These are phyloP conservation scores for Backusella luteola DNA, from an alignment of 192 early-diverging fungal genomes.

Conservation along the genomic window DNA sequence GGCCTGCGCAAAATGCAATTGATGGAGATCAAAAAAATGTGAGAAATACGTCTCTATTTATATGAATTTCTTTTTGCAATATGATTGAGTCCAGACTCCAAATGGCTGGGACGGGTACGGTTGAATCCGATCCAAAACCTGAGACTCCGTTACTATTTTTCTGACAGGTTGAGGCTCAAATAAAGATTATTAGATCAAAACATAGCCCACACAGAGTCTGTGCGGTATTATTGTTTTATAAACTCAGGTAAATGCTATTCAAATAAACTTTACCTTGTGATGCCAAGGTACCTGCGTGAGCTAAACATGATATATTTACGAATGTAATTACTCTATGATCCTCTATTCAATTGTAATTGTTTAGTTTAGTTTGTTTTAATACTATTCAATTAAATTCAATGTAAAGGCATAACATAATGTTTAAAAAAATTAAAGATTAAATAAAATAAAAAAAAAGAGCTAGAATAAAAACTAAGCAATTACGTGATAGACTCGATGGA, in stretches of 20 bases:
- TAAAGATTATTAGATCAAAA: background rate
- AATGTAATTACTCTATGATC: background rate
- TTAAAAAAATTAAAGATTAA: too few relatives aligned
- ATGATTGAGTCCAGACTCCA: background rate
- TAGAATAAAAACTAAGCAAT: background rate
- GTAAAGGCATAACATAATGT: too few relatives aligned
- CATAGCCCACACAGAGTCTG: background rate
- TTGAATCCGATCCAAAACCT: background rate
- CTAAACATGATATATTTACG: background rate
- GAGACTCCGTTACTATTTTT: background rate
- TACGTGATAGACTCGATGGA: background rate
- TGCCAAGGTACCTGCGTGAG: background rate
- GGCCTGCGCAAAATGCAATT: background rate
- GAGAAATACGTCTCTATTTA: background rate
- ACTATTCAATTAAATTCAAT: background rate
- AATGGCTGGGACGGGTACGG: background rate
- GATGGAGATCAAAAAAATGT: background rate
- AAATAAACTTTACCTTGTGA: background rate
- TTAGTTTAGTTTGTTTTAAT: background rate
- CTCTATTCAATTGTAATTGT: background rate
- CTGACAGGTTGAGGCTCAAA: background rate
- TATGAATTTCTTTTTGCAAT: background rate
- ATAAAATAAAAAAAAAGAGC: background rate
- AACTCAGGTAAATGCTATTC: background rate
- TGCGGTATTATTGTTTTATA: background rate